Percentiles rank a stretch among this genome's conserved stretches.
phyloP scores from a whole-genome alignment of 805 yeast species.

The Lachancea thermotolerans region DNA sequence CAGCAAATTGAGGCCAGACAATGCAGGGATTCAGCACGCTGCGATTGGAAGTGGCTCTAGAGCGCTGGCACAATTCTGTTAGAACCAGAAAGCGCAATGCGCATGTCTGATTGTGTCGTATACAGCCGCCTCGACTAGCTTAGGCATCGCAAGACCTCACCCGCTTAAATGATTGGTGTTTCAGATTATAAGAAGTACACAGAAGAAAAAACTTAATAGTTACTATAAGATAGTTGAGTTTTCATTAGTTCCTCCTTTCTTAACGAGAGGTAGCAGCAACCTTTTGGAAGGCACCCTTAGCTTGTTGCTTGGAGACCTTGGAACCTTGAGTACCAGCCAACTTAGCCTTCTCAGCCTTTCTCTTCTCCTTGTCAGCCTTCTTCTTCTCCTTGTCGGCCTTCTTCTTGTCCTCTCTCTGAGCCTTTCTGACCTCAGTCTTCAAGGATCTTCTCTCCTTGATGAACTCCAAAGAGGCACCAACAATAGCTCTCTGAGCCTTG shows the following conservation, averaged over 20 bases:
- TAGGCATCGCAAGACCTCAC: neutral
- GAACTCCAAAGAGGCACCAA: conserved; percentile 97
- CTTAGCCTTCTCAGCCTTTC: conserved; percentile 90
- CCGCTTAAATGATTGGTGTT: conserved; percentile 2
- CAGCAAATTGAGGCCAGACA: no score
- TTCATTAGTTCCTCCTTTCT: conserved; percentile 14
- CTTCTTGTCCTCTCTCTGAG: conserved; percentile 88
- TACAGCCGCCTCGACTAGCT: neutral
- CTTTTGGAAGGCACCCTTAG: conserved; percentile 97
- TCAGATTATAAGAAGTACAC: conserved; percentile 8
- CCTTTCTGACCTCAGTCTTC: conserved; percentile 97
- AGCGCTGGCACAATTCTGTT: no score
- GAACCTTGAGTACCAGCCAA: conserved; percentile 69
- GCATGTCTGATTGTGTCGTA: no score
- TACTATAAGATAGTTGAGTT: conserved; percentile 1
- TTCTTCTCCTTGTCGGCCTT: conserved; percentile 78
- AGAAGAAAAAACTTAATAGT: conserved; percentile 6
- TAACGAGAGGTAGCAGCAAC: conserved; percentile 96
- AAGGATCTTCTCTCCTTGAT: conserved; percentile 95
- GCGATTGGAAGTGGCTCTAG: no score
- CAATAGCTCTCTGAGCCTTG: conserved; percentile 98
- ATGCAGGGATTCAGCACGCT: no score
- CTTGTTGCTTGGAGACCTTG: conserved; percentile 89
- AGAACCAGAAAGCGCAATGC: no score
- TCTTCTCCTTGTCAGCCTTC: conserved; percentile 88